Evolutionary conservation across 106 monocot species (phyloP), one percentile per base, ranked within the genome.

Genomic region (Dendrobium huoshanense): DNA sequence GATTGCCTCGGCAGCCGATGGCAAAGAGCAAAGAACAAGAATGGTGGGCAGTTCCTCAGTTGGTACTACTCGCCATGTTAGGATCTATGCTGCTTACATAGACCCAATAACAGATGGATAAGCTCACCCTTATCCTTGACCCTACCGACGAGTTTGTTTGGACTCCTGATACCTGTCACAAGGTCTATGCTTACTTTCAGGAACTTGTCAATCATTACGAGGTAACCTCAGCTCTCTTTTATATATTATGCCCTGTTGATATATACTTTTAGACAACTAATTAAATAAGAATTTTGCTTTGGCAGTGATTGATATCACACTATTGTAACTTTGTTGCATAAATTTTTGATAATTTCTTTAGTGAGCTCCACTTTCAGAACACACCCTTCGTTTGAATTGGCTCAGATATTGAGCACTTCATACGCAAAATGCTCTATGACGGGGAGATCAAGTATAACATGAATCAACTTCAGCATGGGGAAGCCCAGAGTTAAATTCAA

Each of bases 381-480:
- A 91, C 85, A 93, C 93, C 22, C 90, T 96, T 29, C 85, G 93
- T 20, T 81, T 96, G 82, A 93, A 93, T 96, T 29, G 96, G 96
- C 24, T 96, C 96, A 4, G 96, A 96, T 68, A 67, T 93, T 25
- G 96, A 96, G 85, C 93, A 96, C 77, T 96, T 90, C 84, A 96
- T 93, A 79, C 88, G 96, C 61, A 96, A 92, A 82, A 59, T 96
- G 85, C 88, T 96, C 19, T 96, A 96, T 55, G 91, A 96, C 70
- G 96, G 96, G 41, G 93, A 90, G 80, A 94, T 96, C 85, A 96
- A 90, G 75, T 96, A 96, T 83, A 92, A 96, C 87, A 87, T 93
- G 96, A 94, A 92, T 59, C 17, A 96, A 96, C 79, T 94, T 96
- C 88, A 96, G 96, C 85, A 96, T 96, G 96, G 96, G 96, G 11